These are phyloP conservation scores for Mortierella sp. DNA, from an alignment of 371 early-diverging fungal species.

Conservation along the genomic window DNA sequence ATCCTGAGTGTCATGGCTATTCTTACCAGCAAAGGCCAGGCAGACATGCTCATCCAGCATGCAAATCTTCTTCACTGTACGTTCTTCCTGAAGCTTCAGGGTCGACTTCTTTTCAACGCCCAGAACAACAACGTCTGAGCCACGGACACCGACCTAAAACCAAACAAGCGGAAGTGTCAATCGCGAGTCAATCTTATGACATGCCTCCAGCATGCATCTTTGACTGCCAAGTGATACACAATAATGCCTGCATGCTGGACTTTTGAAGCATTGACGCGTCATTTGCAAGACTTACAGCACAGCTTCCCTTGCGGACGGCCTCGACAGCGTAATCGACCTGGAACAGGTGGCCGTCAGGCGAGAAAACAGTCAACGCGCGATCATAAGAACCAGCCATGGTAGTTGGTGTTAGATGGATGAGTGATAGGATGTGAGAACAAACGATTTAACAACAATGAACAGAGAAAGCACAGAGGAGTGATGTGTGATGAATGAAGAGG, in stretches of 20 bases:
- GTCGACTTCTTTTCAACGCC: slow-evolving; percentile 98
- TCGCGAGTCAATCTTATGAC: not conserved
- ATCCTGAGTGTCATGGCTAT: slow-evolving; percentile 2
- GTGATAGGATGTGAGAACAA: not conserved
- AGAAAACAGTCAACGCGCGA: slow-evolving; percentile 98
- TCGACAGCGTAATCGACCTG: slow-evolving; percentile 99
- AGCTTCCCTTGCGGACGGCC: slow-evolving; percentile 98
- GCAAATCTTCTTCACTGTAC: slow-evolving; percentile 96
- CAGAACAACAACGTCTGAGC: slow-evolving; percentile 91
- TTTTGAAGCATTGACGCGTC: slow-evolving; percentile 22
- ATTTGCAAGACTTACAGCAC: slow-evolving; percentile 79
- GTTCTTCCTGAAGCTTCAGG: slow-evolving; percentile 96
- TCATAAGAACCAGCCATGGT: slow-evolving; percentile 76
- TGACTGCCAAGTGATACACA: too few species aligned
- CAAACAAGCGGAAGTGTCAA: not conserved
- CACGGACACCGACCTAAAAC: slow-evolving; percentile 95
- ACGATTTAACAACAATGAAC: too few species aligned
- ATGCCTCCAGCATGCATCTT: not conserved
- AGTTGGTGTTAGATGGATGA: not conserved
- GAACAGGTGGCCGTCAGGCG: slow-evolving; percentile 99
- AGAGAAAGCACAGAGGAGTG: too few species aligned
- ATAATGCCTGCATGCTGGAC: too few species aligned
- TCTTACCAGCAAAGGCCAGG: slow-evolving; percentile 94
- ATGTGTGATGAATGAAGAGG: too few species aligned
- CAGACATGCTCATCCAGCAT: slow-evolving; percentile 97